phyloP scores from a whole-genome alignment of 106 monocot species.

The Agapanthus africanus region DNA sequence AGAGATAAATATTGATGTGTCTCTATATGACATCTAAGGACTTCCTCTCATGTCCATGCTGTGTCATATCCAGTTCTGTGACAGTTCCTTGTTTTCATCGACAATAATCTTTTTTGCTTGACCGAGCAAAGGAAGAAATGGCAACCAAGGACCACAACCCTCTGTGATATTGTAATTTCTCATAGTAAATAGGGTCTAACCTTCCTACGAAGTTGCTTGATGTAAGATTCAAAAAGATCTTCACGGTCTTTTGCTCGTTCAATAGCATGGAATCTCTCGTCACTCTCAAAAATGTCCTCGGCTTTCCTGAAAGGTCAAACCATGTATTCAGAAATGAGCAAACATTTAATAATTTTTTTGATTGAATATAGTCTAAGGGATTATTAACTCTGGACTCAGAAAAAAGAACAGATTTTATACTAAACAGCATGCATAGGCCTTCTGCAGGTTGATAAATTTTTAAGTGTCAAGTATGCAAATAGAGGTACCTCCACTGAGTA shows the following conservation, averaged over 20 bases:
- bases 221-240: slow-evolving; percentile 73
- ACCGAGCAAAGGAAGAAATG: background rate
- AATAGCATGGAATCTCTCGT: slow-evolving; percentile 76
- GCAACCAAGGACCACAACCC: background rate
- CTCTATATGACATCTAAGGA: background rate
- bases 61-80: background rate
- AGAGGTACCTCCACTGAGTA: slow-evolving; percentile 59
- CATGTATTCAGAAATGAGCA: background rate
- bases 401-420: background rate
- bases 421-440: background rate
- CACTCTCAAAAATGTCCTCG: slow-evolving; percentile 67
- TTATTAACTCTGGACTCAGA: background rate
- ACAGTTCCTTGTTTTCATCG: background rate
- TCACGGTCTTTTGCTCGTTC: slow-evolving; percentile 80
- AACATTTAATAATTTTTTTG: background rate
- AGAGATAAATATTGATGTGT: background rate
- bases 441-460: background rate
- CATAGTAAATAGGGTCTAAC: slow-evolving; percentile 14
- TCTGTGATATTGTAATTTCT: background rate
- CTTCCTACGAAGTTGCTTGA: slow-evolving; percentile 77
- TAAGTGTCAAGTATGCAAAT: background rate
- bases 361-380: background rate
- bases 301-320: slow-evolving; percentile 56
- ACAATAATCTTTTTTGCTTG: background rate
- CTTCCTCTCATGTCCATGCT: background rate